These are phyloP conservation scores for Pichia sp. DNA, from an alignment of 1,139 yeast genomes.

Conservation along the genomic window DNA sequence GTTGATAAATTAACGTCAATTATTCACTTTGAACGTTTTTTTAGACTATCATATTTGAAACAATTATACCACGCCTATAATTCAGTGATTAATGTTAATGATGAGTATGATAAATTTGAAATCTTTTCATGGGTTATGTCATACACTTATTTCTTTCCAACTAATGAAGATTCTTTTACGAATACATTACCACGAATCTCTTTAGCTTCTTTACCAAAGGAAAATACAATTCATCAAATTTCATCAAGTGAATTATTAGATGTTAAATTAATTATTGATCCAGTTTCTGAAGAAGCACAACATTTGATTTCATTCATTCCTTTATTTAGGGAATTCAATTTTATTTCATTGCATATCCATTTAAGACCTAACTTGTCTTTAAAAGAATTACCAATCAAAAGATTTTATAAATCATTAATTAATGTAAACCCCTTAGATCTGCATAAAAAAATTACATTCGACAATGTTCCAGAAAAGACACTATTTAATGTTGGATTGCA, in stretches of 20 bases:
- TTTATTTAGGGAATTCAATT: slow-evolving; percentile 32
- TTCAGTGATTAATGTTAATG: slow-evolving; percentile 17
- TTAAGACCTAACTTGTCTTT: slow-evolving; percentile 49
- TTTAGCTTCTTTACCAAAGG: slow-evolving; percentile 3
- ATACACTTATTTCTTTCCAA: slow-evolving; percentile 40
- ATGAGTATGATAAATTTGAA: slow-evolving; percentile 44
- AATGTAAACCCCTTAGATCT: slow-evolving; percentile 31
- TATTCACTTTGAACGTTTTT: slow-evolving; percentile 22
- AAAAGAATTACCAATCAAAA: slow-evolving; percentile 42
- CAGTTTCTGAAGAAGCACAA: slow-evolving; percentile 64
- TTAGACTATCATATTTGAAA: slow-evolving; percentile 23
- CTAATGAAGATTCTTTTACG: slow-evolving; percentile 26
- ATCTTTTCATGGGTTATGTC: slow-evolving; percentile 38
- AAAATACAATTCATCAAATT: slow-evolving; percentile 1
- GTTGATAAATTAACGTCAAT: slow-evolving; percentile 19
- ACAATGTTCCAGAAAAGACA: slow-evolving; percentile 42
- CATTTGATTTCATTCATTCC: slow-evolving; percentile 44
- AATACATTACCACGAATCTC: slow-evolving; percentile 33
- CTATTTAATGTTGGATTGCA: slow-evolving; percentile 54
- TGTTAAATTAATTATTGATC: slow-evolving; percentile 61
- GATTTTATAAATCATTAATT: slow-evolving; percentile 52
- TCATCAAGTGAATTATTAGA: slow-evolving; percentile 32
- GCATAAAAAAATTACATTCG: slow-evolving; percentile 28
- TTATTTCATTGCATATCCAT: slow-evolving; percentile 47
- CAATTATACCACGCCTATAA: slow-evolving; percentile 6